Evolutionary conservation across 2,329 filamentous ascomycete genomes (phyloP), one percentile per base, ranked within the genome.

Genomic region (Fusarium sp.): DNA sequence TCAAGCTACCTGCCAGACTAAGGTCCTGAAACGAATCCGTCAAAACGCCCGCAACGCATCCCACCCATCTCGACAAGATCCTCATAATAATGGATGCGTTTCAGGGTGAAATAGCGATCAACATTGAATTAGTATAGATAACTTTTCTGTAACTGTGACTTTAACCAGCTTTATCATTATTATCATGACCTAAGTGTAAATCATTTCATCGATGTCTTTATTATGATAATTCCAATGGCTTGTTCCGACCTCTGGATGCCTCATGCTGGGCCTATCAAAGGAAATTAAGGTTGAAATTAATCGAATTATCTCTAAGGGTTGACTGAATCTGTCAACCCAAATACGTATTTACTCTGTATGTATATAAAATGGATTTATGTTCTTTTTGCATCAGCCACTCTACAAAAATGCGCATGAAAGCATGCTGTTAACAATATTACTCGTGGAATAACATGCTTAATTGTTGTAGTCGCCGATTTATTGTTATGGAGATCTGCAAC

Each of bases 261-360:
- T 58, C 39, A 49, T 52, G 31, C 36, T 52, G 35, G 22, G 54
- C 35, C 44, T 56, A 66, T 52, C 22, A 44, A 47, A 46, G 66
- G 70, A 72, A 73, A 73, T 73, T 73, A 60, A 68, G 49, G 31
- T 47, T 73, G 58, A 38, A 58, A 52, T 47, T 73, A 57, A 52
- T 47, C 62, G 70, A 39, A 65, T 65, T 64, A 68, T 46, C 36
- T 71, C 44, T 57, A 46, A 52, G 58, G 53, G 66, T 52, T 70
- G 61, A 53, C 45, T 54, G 44, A 36, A 50, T 29, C 46, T 12
- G 22, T 18, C 14, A 17, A 36, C 35, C 35, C 17, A 36, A 36
- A 36, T 36, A 36, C 35, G 15, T 36, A 36, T 9, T 17, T 36
- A 36, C 10, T 17, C 35, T 18, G n/a, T 18, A 6, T 33, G 22